Evolutionary conservation across 768 basidiomycete genomes (phyloP), one percentile per base, ranked within the genome.

Genomic region (Psilocybe cyanescens): DNA sequence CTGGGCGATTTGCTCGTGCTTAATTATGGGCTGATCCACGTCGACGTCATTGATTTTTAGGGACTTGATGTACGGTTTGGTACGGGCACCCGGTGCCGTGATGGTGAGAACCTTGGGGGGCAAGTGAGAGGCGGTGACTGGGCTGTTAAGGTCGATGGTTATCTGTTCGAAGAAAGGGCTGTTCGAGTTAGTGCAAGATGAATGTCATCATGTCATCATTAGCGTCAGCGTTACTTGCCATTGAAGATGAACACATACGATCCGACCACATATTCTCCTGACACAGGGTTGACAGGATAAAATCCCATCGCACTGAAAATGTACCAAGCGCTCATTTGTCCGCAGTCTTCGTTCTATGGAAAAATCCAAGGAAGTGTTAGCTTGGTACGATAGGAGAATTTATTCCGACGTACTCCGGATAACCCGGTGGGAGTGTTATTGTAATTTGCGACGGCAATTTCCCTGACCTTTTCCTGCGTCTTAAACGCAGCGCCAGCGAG

Each of bases 261-360:
- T 64, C 92, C 92, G 49, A 95, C 78, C 58, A 92, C 78, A 62
- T 94, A 94, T 67, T 86, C 84, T 2, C 84, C 86, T 0, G 88
- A 90, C 0, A 89, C 89, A 0, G 92, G 92, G 69, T 94, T 89
- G 44, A 94, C 91, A 39, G 91, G 91, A 66, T 94, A 94, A 72
- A 94, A 91, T 1, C 92, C 92, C 73, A 95, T 80, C 0, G 91
- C 86, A 53, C 86, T 88, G 75, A 92, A 94, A 12, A 94, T 81
- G 66, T 88, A 94, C 92, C 92, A 94, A 0, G 92, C 90, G 67
- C 89, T 91, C 92, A 94, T 94, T 71, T 95, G 92, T 1, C 92
- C 92, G 64, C 92, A 94, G 69, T 95, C 92, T 71, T 95, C 92
- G 66, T 94, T 95, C 89, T 92, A 44, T 12, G 5, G 61, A 16